phyloP scores from a whole-genome alignment of 768 basidiomycete genomes.

The Strobilomyces dryophilus region DNA sequence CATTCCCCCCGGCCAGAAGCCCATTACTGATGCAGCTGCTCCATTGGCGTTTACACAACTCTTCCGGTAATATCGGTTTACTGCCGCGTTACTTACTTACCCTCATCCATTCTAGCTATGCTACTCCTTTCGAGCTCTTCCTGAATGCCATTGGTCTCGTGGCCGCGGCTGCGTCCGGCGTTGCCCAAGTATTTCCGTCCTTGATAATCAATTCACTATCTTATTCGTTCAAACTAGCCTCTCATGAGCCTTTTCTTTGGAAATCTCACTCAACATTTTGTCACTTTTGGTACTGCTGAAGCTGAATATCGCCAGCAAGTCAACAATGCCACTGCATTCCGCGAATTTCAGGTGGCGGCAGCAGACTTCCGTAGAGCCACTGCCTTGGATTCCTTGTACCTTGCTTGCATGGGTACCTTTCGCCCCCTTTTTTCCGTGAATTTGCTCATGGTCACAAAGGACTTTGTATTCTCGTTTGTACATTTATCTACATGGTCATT shows the following conservation, averaged over 20 bases:
- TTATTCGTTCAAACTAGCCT: slow-evolving; percentile 39
- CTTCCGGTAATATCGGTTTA: slow-evolving; percentile 40
- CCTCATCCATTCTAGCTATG: slow-evolving; percentile 48
- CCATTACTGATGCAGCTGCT: neutral
- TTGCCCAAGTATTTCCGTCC: slow-evolving; percentile 59
- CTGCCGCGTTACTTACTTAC: neutral
- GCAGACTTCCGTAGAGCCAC: slow-evolving; percentile 51
- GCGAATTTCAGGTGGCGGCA: slow-evolving; percentile 33
- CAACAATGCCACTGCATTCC: slow-evolving; percentile 29
- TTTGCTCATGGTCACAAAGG: slow-evolving; percentile 38
- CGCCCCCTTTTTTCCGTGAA: neutral
- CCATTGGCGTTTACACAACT: slow-evolving; percentile 42
- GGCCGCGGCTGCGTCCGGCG: slow-evolving; percentile 69
- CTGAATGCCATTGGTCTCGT: slow-evolving; percentile 21
- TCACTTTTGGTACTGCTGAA: slow-evolving; percentile 42
- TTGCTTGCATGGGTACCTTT: slow-evolving; percentile 62
- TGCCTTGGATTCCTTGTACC: slow-evolving; percentile 54
- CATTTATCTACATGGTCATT: slow-evolving; percentile 64
- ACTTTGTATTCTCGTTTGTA: slow-evolving; percentile 69
- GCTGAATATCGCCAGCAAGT: slow-evolving; percentile 15
- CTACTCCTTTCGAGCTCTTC: slow-evolving; percentile 63
- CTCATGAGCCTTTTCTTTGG: slow-evolving; percentile 86
- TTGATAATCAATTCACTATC: neutral
- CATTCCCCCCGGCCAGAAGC: neutral
- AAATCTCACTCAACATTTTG: slow-evolving; percentile 70